Conservation (phyloP, 805 yeast species). For the Spathaspora passalidarum region DNA sequence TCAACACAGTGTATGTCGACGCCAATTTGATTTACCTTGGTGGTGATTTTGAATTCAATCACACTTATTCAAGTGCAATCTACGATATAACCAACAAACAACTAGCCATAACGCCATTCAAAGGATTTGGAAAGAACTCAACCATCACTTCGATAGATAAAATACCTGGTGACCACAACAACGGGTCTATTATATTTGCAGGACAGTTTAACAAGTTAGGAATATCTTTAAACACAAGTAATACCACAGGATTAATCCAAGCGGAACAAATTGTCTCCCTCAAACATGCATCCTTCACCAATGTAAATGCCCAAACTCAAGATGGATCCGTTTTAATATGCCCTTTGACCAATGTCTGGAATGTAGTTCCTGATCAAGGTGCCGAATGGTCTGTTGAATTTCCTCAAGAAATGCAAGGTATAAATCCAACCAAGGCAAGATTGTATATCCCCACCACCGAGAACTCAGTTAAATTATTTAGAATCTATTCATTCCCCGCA, state of each 20-base stretch:
- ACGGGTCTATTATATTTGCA: constrained; percentile 66
- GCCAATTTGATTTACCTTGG: constrained; percentile 66
- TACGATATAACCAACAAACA: constrained; percentile 50
- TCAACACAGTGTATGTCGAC: constrained; percentile 37
- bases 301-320: constrained; percentile 35
- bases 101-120: constrained; percentile 57
- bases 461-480: constrained; percentile 57
- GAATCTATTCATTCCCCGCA: constrained; percentile 74
- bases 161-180: constrained; percentile 25
- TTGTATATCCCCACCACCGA: constrained; percentile 58
- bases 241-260: constrained; percentile 39
- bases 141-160: constrained; percentile 60
- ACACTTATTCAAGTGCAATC: constrained; percentile 56
- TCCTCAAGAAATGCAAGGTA: constrained; percentile 46
- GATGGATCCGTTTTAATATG: constrained; percentile 47
- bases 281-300: constrained; percentile 50
- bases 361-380: constrained; percentile 38
- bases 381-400: constrained; percentile 68
- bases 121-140: constrained; percentile 68
- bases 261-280: constrained; percentile 64
- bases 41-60: constrained; percentile 62
- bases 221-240: constrained; percentile 27
- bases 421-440: constrained; percentile 69
- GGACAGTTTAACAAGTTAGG: constrained; percentile 72
- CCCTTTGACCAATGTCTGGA: constrained; percentile 60